Percentiles rank a stretch among this genome's conserved stretches.
These are phyloP conservation scores for Fonsecaea pugnacius DNA, from an alignment of 2,329 filamentous ascomycete species.

Conservation along the genomic window DNA sequence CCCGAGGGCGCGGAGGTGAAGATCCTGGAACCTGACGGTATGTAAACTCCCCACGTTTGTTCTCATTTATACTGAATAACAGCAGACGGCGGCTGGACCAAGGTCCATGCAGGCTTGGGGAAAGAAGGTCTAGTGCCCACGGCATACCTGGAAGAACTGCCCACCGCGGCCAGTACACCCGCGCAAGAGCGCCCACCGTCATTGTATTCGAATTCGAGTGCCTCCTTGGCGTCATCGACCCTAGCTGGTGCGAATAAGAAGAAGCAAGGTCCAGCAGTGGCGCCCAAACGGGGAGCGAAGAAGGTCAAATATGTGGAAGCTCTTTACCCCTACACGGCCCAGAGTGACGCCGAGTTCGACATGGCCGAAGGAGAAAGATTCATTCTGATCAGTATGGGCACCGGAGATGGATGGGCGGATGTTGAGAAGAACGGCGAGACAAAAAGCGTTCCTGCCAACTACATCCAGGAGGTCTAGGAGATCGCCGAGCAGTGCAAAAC, in stretches of 20 bases:
- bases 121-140: constrained; percentile 86
- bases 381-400: constrained; percentile 83
- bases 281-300: constrained; percentile 87
- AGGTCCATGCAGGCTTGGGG: constrained; percentile 70
- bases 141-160: constrained; percentile 74
- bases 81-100: constrained; percentile 90
- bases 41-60: constrained; percentile 44
- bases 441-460: constrained; percentile 85
- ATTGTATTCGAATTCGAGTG: constrained; percentile 76
- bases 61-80: constrained; percentile 12
- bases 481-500: not conserved
- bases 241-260: constrained; percentile 55
- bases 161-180: constrained; percentile 44
- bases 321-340: constrained; percentile 86
- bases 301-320: constrained; percentile 93
- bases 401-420: constrained; percentile 94
- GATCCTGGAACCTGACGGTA: constrained; percentile 86
- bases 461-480: constrained; percentile 72
- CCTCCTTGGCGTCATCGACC: constrained; percentile 64
- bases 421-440: constrained; percentile 87
- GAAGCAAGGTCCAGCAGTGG: constrained; percentile 90
- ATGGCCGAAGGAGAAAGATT: constrained; percentile 92
- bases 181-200: constrained; percentile 65
- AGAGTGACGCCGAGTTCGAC: constrained; percentile 82
- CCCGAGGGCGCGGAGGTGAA: constrained; percentile 76